Evolutionary conservation across 1,284 basidiomycete species (phyloP), one percentile per base, ranked within the genome.

Genomic region (Psilocybe mexicana): DNA sequence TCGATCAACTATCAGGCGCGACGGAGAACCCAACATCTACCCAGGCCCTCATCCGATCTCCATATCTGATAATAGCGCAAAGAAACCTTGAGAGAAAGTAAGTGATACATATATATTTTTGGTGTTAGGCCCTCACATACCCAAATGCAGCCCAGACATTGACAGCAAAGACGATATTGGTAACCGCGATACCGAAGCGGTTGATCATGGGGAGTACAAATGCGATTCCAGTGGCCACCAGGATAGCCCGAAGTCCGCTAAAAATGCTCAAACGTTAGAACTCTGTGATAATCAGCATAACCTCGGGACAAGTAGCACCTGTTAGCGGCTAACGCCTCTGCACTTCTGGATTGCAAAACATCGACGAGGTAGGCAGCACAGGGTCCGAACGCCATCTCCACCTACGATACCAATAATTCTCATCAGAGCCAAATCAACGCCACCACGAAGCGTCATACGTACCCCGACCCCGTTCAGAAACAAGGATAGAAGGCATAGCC

Each of bases 391-490:
- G 67, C 65, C 26, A 66, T 60, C 43, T 71, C 67, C 3, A 68
- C 57, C 69, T 70, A 38, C 6, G 40, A 48, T 23, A 33, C 8
- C 7, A 26, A n/a, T 23, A 18, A 11, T 33, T 8, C 8, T 33
- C 30, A 8, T 33, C 30, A 33, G 30, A 33, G 30, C 5, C 30
- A 33, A 33, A 8, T 33, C 8, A 6, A 33, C 30, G 30, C 30
- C 30, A 18, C 30, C 5, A 33, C 5, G 4, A 33, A 33, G 30
- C 30, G 4, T 33, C 30, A 6, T 47, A 36, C 80, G 43, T 59
- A 84, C 83, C 53, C 75, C 77, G 8, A 75, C 52, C 0, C 76
- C 78, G 51, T 74, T 74, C n/a, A 72, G 38, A 45, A 76, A 77
- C 7, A 78, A 55, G 56, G 72, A 75, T 1, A 72, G 30, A 6